Evolutionary conservation across 805 yeast species (phyloP).

Genomic region (Vanderwaltozyma tropicalis): DNA sequence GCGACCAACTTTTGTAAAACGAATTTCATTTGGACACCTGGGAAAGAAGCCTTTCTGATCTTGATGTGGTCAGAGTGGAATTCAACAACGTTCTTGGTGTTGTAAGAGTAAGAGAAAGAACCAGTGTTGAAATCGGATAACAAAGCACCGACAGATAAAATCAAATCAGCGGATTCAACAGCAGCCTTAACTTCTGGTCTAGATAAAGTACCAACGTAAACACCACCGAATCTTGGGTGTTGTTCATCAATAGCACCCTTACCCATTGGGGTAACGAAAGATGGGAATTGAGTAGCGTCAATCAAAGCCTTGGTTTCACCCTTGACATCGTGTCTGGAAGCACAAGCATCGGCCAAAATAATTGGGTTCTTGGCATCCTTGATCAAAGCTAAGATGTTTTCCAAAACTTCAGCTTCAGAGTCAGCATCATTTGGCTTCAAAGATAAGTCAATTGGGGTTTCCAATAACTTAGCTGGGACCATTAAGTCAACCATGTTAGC

Average conservation of each 20-base stretch:
- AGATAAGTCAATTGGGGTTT: slow-evolving; percentile 54
- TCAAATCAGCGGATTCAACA: slow-evolving; percentile 65
- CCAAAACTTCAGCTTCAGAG: slow-evolving; percentile 55
- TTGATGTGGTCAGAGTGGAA: slow-evolving; percentile 70
- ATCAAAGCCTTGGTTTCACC: slow-evolving; percentile 55
- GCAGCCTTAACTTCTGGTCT: slow-evolving; percentile 59
- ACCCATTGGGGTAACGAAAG: slow-evolving; percentile 86
- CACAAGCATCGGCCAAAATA: slow-evolving; percentile 80
- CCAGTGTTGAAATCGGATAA: slow-evolving; percentile 88
- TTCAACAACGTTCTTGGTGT: slow-evolving; percentile 65
- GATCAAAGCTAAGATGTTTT: slow-evolving; percentile 42
- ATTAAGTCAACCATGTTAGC: slow-evolving; percentile 64
- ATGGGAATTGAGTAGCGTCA: slow-evolving; percentile 64
- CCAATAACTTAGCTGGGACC: slow-evolving; percentile 47
- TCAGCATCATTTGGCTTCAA: slow-evolving; percentile 48
- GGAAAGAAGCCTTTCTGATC: slow-evolving; percentile 59
- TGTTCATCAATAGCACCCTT: slow-evolving; percentile 69
- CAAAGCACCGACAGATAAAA: slow-evolving; percentile 71
- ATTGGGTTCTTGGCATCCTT: slow-evolving; percentile 55
- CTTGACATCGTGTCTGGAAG: slow-evolving; percentile 62
- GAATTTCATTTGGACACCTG: slow-evolving; percentile 61
- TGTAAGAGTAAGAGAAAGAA: slow-evolving; percentile 66
- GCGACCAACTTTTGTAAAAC: slow-evolving; percentile 36
- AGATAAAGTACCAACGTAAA: slow-evolving; percentile 75
- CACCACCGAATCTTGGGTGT: slow-evolving; percentile 70